phyloP scores from a whole-genome alignment of 2,329 filamentous ascomycete species.

The Sordariomycetes sp. region DNA sequence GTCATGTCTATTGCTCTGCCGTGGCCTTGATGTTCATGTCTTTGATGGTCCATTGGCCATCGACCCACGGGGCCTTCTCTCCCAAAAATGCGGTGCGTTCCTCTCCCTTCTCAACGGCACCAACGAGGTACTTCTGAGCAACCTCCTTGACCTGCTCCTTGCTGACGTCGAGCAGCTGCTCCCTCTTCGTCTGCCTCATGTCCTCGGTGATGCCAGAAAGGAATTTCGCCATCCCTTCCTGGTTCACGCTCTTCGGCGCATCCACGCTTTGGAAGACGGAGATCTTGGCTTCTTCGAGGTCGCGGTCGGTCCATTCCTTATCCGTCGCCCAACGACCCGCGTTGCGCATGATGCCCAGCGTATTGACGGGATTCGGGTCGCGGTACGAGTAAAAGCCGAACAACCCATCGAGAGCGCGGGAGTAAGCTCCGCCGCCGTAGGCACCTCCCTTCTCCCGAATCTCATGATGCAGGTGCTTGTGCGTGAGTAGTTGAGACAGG shows the following conservation, averaged over 20 bases:
- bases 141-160: constrained; percentile 70
- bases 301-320: constrained; percentile 69
- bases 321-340: constrained; percentile 78
- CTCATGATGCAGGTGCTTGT: constrained; percentile 94
- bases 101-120: constrained; percentile 48
- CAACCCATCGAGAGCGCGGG: constrained; percentile 67
- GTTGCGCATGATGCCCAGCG: constrained; percentile 72
- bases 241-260: constrained; percentile 76
- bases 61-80: constrained; percentile 72
- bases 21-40: constrained; percentile 59
- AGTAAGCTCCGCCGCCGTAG: constrained; percentile 86
- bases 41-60: constrained; percentile 62
- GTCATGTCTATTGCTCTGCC: constrained; percentile 9
- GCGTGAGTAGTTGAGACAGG: constrained; percentile 83
- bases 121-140: constrained; percentile 74
- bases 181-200: constrained; percentile 79
- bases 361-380: constrained; percentile 89
- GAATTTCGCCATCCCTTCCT: constrained; percentile 82
- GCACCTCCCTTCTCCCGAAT: constrained; percentile 97
- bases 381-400: constrained; percentile 97
- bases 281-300: constrained; percentile 93
- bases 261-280: constrained; percentile 89
- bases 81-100: constrained; percentile 69
- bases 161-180: constrained; percentile 78
- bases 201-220: constrained; percentile 76